Conservation (phyloP, 805 yeast species). For the Hanseniaspora taiwanica region DNA sequence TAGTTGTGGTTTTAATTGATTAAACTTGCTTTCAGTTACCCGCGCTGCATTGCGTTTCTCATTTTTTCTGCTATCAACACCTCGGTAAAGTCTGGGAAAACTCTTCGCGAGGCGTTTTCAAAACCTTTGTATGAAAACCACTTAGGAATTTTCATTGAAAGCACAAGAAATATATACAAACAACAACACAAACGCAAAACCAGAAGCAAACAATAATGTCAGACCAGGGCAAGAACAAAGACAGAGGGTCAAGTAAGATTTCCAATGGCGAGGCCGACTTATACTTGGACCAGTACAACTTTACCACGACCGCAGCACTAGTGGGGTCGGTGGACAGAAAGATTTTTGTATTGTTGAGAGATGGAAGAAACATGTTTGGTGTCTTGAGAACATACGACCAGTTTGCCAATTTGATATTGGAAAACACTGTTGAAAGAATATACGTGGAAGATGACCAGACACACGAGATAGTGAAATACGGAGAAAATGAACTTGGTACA, state of each 20-base stretch:
- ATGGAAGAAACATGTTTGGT: constrained; percentile 80
- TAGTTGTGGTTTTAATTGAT: background rate
- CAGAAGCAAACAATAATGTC: background rate
- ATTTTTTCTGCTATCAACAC: too few species aligned
- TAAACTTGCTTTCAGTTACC: background rate
- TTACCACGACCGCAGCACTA: constrained; percentile 82
- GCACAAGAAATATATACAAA: too few species aligned
- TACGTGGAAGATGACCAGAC: constrained; percentile 38
- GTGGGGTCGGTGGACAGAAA: constrained; percentile 75
- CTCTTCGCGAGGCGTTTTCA: too few species aligned
- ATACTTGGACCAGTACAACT: constrained; percentile 67
- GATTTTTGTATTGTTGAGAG: constrained; percentile 75
- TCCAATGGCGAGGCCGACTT: constrained; percentile 34
- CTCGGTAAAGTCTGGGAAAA: too few species aligned
- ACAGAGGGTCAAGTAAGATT: background rate
- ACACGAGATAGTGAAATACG: constrained; percentile 18
- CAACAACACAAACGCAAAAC: background rate
- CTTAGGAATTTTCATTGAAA: too few species aligned
- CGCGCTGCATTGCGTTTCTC: too few species aligned
- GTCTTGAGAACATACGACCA: constrained; percentile 91
- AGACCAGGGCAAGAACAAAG: background rate
- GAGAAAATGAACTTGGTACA: constrained; percentile 68
- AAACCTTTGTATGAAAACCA: too few species aligned
- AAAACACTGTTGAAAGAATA: constrained; percentile 79
- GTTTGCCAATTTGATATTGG: constrained; percentile 82